Base-by-base conservation (phyloP, 305 asterid genomes). In the Solanum hybrid region DNA sequence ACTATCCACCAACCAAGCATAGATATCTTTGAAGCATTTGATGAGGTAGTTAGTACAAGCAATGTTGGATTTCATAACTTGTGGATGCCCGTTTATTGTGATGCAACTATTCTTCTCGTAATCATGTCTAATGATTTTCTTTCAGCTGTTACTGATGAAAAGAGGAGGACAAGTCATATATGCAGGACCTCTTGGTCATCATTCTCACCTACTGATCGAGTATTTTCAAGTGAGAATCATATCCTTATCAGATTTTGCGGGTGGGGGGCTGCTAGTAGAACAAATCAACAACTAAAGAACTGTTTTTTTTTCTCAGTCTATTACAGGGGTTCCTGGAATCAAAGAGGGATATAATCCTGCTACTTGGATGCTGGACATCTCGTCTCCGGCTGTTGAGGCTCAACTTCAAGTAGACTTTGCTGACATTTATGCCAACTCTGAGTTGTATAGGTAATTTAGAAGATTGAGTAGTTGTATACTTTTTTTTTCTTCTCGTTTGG, bases 1-100 rank as follows among this genome's bases (percentile, higher is more conserved):
- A 97, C 99, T 26, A 97, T 97, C 90, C 99, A 97, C 88, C 99
- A 97, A 78, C 99, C 99, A 2, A 97, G 98, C 94, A 95, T 96
- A 75, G 99, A 97, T 87, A 96, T 96, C 8, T 97, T 96, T 7
- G 99, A 97, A 92, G 93, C 99, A 87, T 97, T 97, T 89, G 99
- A 97, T 89, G 99, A 97, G 99, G 99, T 96, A 87, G 36, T 64
- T 66, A 38, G 6, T 26, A 7, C 82, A 40, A 34, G 88, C 36
- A 66, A 88, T 31, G 87, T 31, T 20, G 13, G 31, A 31, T 40
- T 81, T 36, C 89, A 20, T 40, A 27, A 17, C 72, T 40, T 20
- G 31, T n/a, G 86, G 24, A 86, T 64, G 32, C 37, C 37, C 14
- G 7, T 86, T 37, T 14, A 27, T 89, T 85, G 73, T 51, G 31